phyloP scores from a whole-genome alignment of 1,284 basidiomycete species.

The Ceratobasidium sp. region DNA sequence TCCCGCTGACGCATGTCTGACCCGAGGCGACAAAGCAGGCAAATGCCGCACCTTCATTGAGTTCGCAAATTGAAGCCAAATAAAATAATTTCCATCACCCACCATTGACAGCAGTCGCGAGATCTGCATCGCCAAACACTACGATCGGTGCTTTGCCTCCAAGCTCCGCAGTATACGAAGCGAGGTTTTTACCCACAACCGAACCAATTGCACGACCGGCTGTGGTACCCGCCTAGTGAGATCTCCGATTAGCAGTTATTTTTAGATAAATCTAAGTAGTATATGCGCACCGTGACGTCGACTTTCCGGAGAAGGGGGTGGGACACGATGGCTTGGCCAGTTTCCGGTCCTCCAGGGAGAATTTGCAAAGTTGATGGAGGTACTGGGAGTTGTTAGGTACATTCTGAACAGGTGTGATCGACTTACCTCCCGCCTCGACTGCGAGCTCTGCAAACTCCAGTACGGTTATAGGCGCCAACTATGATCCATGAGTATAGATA shows the following conservation, averaged over 20 bases:
- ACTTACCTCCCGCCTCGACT: slow-evolving; percentile 66
- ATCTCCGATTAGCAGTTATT: slow-evolving; percentile 22
- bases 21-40: slow-evolving; percentile 85
- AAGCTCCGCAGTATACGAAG: slow-evolving; percentile 77
- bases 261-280: background rate
- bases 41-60: slow-evolving; percentile 61
- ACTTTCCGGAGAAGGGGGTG: slow-evolving; percentile 75
- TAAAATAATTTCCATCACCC: background rate
- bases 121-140: slow-evolving; percentile 76
- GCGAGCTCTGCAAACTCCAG: slow-evolving; percentile 74
- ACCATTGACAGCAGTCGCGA: slow-evolving; percentile 74
- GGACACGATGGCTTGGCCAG: slow-evolving; percentile 68
- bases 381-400: slow-evolving; percentile 53
- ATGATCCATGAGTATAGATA: slow-evolving; percentile 5
- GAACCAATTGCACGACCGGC: slow-evolving; percentile 74
- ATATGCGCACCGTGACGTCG: slow-evolving; percentile 70
- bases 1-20: slow-evolving; percentile 83
- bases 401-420: background rate
- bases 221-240: slow-evolving; percentile 70
- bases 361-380: slow-evolving; percentile 76
- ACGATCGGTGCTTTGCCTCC: slow-evolving; percentile 84
- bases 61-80: background rate
- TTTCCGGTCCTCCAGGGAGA: slow-evolving; percentile 72
- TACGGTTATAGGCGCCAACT: slow-evolving; percentile 79
- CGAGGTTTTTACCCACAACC: slow-evolving; percentile 72